Evolutionary conservation across 2,329 filamentous ascomycete genomes (phyloP).

Genomic region (Monosporascus ibericus): DNA sequence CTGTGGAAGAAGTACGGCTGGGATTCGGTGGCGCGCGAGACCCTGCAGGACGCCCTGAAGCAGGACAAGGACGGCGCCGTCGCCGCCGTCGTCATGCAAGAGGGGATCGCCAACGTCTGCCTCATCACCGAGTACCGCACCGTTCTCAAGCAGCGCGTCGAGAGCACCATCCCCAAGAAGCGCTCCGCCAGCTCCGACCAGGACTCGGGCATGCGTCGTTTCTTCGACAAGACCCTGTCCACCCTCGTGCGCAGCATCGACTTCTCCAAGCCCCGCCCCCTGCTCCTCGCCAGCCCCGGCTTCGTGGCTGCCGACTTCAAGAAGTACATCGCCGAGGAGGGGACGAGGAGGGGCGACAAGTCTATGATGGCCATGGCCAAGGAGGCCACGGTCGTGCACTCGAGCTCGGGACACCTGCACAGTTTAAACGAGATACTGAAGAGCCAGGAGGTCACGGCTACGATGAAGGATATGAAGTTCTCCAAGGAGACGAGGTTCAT

Average conservation of each 20-base stretch:
- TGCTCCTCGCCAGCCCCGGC: constrained; percentile 83
- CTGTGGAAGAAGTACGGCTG: constrained; percentile 80
- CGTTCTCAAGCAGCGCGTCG: constrained; percentile 63
- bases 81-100: constrained; percentile 90
- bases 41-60: constrained; percentile 72
- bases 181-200: constrained; percentile 58
- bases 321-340: constrained; percentile 61
- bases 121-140: constrained; percentile 77
- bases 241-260: constrained; percentile 75
- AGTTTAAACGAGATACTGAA: constrained; percentile 82
- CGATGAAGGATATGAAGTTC: constrained; percentile 83
- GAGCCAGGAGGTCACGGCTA: constrained; percentile 68
- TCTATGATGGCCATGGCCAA: constrained; percentile 56
- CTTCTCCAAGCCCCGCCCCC: constrained; percentile 60
- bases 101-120: constrained; percentile 77
- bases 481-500: constrained; percentile 76
- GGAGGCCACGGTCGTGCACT: constrained; percentile 69
- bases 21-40: constrained; percentile 81
- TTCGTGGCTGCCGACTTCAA: constrained; percentile 81
- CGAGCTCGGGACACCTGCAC: constrained; percentile 80
- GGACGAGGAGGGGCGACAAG: constrained; percentile 57
- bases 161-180: constrained; percentile 63
- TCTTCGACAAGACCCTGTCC: constrained; percentile 71
- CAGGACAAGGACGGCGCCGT: constrained; percentile 75
- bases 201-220: constrained; percentile 65